A percentile compares a stretch with the other conserved stretches of the same genome.
Evolutionary conservation across 2,329 filamentous ascomycete genomes (phyloP).

Genomic region (Alternaria sp.): DNA sequence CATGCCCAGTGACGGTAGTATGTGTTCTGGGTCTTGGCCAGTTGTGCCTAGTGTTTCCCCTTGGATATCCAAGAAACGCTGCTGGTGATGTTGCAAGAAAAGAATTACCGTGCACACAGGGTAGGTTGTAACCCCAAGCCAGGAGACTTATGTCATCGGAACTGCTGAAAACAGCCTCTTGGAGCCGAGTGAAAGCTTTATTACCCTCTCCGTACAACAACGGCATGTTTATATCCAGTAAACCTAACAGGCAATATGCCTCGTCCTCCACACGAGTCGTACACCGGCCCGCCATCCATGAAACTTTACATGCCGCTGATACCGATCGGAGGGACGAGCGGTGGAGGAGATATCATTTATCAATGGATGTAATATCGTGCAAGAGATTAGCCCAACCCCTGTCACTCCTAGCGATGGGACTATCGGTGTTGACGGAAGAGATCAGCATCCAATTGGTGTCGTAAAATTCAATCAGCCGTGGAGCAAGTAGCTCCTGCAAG

Average conservation of each 20-base stretch:
- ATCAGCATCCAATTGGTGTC: not conserved
- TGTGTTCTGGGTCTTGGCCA: not conserved
- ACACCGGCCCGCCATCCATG: not conserved
- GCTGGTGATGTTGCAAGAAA: not conserved
- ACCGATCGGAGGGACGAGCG: not conserved
- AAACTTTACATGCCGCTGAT: not conserved
- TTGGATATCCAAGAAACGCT: not conserved
- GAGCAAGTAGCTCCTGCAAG: not conserved
- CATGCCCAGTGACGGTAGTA: not conserved
- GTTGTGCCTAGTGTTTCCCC: not conserved
- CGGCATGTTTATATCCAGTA: not conserved
- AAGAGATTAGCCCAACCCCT: not conserved
- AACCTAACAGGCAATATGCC: not conserved
- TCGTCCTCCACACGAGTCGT: not conserved
- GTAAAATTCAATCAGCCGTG: not conserved
- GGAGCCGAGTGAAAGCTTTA: not conserved
- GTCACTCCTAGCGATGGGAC: not conserved
- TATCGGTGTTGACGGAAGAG: not conserved
- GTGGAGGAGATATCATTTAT: not conserved
- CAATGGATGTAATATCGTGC: not conserved
- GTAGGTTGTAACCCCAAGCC: not conserved
- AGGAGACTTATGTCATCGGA: not conserved
- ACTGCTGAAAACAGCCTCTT: not conserved
- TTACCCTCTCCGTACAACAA: not conserved
- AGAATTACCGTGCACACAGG: rapidly evolving